phyloP scores from a whole-genome alignment of 2,329 filamentous ascomycete species.

The Aureobasidium vineae region DNA sequence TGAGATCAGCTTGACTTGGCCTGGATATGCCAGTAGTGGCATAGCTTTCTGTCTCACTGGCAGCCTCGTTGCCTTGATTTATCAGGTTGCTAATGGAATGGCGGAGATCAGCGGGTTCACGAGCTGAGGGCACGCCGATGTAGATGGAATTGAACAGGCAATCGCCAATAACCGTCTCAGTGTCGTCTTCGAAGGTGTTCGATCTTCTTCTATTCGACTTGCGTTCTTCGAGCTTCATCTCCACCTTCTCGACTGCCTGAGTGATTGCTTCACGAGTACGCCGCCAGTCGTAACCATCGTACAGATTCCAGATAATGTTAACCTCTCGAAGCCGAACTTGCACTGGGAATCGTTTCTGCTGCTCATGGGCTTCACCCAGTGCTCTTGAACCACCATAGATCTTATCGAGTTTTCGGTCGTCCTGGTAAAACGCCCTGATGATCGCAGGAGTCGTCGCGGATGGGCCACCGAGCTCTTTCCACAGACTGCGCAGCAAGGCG shows the following conservation, averaged over 20 bases:
- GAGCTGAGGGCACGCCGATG: slow-evolving; percentile 82
- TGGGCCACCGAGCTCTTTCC: slow-evolving; percentile 34
- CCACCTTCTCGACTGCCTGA: slow-evolving; percentile 84
- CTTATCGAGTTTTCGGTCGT: slow-evolving; percentile 39
- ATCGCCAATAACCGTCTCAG: slow-evolving; percentile 85
- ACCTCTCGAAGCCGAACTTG: slow-evolving; percentile 78
- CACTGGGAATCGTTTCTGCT: slow-evolving; percentile 50
- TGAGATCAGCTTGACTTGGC: slow-evolving; percentile 51
- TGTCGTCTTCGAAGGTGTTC: slow-evolving; percentile 64
- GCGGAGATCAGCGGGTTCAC: slow-evolving; percentile 75
- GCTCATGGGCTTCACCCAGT: slow-evolving; percentile 12
- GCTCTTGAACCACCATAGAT: slow-evolving; percentile 29
- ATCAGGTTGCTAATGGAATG: slow-evolving; percentile 84
- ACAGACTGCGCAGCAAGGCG: slow-evolving; percentile 36
- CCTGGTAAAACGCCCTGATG: slow-evolving; percentile 36
- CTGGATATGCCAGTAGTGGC: slow-evolving; percentile 65
- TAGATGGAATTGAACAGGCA: slow-evolving; percentile 99
- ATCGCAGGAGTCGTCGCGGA: slow-evolving; percentile 30
- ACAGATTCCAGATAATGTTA: slow-evolving; percentile 95
- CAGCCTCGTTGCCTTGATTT: slow-evolving; percentile 68
- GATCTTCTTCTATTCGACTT: slow-evolving; percentile 58
- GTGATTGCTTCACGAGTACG: slow-evolving; percentile 81
- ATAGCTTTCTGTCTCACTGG: slow-evolving; percentile 86
- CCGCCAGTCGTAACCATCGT: slow-evolving; percentile 97
- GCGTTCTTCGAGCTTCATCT: slow-evolving; percentile 75